Evolutionary conservation across 2,329 filamentous ascomycete species (phyloP).

Genomic region (Hansfordia pulvinata): DNA sequence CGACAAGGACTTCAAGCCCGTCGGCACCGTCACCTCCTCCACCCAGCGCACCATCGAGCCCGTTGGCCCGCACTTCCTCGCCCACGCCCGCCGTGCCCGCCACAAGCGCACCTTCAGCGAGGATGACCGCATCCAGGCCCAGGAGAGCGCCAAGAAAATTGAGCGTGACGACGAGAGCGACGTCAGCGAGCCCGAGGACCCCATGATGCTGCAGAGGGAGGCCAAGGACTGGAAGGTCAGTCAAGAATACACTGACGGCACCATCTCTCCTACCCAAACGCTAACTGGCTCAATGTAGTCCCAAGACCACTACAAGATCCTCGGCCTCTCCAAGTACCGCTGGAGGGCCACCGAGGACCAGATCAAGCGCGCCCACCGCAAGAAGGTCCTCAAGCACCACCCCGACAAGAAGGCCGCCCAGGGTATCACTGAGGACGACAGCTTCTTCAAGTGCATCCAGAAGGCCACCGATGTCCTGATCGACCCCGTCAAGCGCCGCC

Average conservation of each 20-base stretch:
- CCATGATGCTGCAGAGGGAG: conserved; percentile 79
- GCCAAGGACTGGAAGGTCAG: conserved; percentile 98
- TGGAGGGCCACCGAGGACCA: conserved; percentile 91
- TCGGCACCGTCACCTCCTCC: conserved; percentile 63
- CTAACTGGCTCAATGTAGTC: conserved; percentile 29
- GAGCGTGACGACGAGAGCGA: conserved; percentile 85
- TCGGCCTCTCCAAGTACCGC: conserved; percentile 85
- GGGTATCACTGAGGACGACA: conserved; percentile 80
- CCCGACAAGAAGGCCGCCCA: conserved; percentile 96
- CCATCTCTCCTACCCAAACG: neutral
- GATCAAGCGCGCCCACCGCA: conserved; percentile 97
- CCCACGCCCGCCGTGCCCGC: conserved; percentile 86
- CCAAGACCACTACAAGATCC: conserved; percentile 96
- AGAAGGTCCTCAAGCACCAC: conserved; percentile 98
- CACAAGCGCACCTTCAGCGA: conserved; percentile 98
- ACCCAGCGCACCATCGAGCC: conserved; percentile 86
- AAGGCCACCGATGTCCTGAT: conserved; percentile 90
- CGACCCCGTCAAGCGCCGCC: conserved; percentile 82
- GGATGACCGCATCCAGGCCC: conserved; percentile 93
- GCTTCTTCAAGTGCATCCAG: conserved; percentile 99
- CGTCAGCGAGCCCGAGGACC: conserved; percentile 87
- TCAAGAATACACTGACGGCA: conserved; percentile 4
- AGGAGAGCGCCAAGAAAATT: conserved; percentile 88
- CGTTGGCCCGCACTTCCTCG: conserved; percentile 93
- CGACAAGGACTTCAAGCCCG: conserved; percentile 83